These are phyloP conservation scores for Endothia cerciana DNA, from an alignment of 2,329 filamentous ascomycete species.

Conservation along the genomic window DNA sequence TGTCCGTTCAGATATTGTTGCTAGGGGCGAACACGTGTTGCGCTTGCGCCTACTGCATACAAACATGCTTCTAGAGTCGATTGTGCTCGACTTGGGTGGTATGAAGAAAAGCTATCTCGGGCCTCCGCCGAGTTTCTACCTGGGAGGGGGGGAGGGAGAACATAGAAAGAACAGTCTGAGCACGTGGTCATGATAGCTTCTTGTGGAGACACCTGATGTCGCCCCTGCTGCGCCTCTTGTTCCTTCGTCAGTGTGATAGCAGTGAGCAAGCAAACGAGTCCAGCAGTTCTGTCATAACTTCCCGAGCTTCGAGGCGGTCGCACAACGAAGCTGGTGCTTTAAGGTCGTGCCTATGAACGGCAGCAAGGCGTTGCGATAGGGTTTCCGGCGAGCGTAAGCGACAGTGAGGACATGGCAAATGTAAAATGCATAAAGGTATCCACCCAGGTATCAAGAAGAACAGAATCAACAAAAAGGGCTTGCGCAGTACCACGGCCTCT, in stretches of 20 bases:
- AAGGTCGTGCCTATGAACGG: no score
- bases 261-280: no score
- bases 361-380: no score
- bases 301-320: no score
- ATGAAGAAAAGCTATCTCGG: constrained; percentile 42
- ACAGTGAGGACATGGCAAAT: not conserved
- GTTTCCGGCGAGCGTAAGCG: no score
- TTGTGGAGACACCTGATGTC: no score
- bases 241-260: no score
- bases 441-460: constrained; percentile 1
- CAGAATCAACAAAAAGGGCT: not conserved
- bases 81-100: constrained; percentile 43
- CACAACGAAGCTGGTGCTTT: no score
- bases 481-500: not conserved
- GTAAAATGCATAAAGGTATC: not conserved
- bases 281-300: no score
- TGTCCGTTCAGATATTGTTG: constrained; percentile 7
- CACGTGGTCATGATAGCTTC: no score
- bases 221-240: no score
- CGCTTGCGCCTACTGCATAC: constrained; percentile 37
- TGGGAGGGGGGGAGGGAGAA: not conserved
- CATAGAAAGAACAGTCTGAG: no score
- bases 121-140: constrained; percentile 33
- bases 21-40: constrained; percentile 31
- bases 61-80: constrained; percentile 39